Evolutionary conservation across 441 rosid species (phyloP).

Genomic region (Heliophila coronopifolia): DNA sequence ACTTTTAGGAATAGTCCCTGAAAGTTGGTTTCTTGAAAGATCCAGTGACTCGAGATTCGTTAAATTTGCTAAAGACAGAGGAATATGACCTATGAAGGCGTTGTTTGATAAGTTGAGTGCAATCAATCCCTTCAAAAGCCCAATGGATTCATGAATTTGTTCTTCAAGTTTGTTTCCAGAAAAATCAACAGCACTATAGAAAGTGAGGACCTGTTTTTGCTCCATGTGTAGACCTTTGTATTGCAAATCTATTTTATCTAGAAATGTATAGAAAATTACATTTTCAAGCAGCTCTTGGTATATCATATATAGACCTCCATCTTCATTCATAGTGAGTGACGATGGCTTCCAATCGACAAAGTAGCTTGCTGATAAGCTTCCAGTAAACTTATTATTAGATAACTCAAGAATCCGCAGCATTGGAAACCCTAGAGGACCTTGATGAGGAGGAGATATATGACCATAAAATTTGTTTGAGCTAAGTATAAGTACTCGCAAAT

Average conservation of each 20-base stretch:
- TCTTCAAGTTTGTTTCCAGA: background rate
- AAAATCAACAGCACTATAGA: background rate
- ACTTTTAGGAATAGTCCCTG: conserved; percentile 19
- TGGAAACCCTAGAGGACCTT: conserved; percentile 21
- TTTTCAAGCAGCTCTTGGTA: no score
- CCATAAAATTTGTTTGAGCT: conserved; percentile 46
- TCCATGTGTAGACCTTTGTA: conserved; percentile 1
- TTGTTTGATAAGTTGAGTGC: conserved; percentile 15
- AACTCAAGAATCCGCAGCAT: conserved; percentile 57
- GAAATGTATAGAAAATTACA: no score
- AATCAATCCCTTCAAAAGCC: background rate
- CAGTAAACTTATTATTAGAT: conserved; percentile 14
- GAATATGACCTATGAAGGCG: conserved; percentile 6
- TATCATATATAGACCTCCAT: conserved; percentile 3
- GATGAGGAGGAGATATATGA: background rate
- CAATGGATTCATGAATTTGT: background rate
- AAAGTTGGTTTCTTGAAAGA: conserved; percentile 16
- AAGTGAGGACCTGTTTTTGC: background rate
- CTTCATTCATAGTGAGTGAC: background rate
- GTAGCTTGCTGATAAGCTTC: background rate
- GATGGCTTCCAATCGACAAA: conserved; percentile 37
- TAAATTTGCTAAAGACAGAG: background rate
- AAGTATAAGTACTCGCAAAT: conserved; percentile 38
- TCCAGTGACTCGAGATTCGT: conserved; percentile 35
- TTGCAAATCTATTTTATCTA: conserved; percentile 32